phyloP scores from a whole-genome alignment of 2,329 filamentous ascomycete species.

The Aspergillus arachidicola region DNA sequence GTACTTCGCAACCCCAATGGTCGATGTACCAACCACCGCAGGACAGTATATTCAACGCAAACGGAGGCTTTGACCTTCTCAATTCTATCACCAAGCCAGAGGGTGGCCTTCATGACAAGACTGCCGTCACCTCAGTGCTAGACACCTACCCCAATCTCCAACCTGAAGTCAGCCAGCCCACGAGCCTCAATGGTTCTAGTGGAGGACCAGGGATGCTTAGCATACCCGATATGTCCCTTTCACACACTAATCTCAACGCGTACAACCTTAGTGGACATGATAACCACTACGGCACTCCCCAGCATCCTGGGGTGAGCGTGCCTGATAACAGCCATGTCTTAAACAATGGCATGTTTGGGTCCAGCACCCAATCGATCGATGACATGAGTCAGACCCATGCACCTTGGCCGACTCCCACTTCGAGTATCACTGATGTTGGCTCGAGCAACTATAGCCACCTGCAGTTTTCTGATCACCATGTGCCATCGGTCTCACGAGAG shows the following conservation, averaged over 20 bases:
- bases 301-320: conserved; percentile 30
- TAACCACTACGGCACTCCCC: conserved; percentile 37
- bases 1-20: conserved; percentile 38
- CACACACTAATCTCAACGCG: conserved; percentile 31
- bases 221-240: conserved; percentile 38
- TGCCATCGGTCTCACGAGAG: conserved; percentile 33
- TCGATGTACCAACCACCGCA: conserved; percentile 37
- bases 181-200: conserved; percentile 31
- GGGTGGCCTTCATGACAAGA: conserved; percentile 37
- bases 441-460: conserved; percentile 36
- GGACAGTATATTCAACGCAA: conserved; percentile 39
- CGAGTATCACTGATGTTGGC: conserved; percentile 35
- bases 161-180: conserved; percentile 34
- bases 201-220: conserved; percentile 37
- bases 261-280: conserved; percentile 35
- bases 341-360: conserved; percentile 34
- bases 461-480: conserved; percentile 36
- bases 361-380: conserved; percentile 36
- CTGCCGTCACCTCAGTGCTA: conserved; percentile 37
- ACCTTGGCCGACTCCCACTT: conserved; percentile 34
- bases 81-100: conserved; percentile 37
- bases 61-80: conserved; percentile 38
- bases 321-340: conserved; percentile 38
- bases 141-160: conserved; percentile 37
- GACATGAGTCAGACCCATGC: conserved; percentile 35